Evolutionary conservation across 176 grass and related monocot genomes (phyloP).

Genomic region (Puya raimondii): DNA sequence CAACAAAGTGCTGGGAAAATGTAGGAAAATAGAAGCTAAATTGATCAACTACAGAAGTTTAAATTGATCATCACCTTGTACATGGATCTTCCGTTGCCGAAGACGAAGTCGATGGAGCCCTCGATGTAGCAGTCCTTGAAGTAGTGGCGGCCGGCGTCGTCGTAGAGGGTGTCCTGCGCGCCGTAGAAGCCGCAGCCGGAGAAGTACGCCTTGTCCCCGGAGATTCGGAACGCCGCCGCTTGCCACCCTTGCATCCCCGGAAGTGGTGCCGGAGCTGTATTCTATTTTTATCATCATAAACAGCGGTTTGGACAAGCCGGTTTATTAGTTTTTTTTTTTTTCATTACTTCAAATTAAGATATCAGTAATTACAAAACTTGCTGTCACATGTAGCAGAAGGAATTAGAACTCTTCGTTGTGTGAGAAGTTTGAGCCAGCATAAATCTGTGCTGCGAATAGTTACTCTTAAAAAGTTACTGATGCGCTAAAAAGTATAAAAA

Average conservation of each 20-base stretch:
- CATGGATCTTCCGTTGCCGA: constrained; percentile 90
- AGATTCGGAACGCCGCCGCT: constrained; percentile 91
- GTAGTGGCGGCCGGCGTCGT: constrained; percentile 86
- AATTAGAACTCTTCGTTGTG: too few relatives aligned
- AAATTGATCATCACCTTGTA: constrained; percentile 48
- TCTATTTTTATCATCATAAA: constrained; percentile 34
- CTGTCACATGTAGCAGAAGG: too few relatives aligned
- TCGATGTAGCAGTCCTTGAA: constrained; percentile 89
- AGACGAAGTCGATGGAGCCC: constrained; percentile 98
- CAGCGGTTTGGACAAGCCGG: neutral
- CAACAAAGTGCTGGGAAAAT: too few relatives aligned
- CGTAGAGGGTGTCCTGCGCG: constrained; percentile 96
- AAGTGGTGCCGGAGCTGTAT: constrained; percentile 81
- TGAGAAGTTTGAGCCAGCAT: too few relatives aligned
- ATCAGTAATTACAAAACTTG: too few relatives aligned
- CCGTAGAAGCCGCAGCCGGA: constrained; percentile 92
- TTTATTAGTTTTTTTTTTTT: neutral
- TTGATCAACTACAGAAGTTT: too few relatives aligned
- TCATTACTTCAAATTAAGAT: too few relatives aligned
- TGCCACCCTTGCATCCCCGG: constrained; percentile 84
- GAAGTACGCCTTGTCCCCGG: constrained; percentile 93
- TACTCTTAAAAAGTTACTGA: too few relatives aligned
- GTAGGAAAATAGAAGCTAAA: too few relatives aligned
- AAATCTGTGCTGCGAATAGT: too few relatives aligned
- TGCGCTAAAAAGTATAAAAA: too few relatives aligned